Conservation (phyloP, 768 basidiomycete species). For the Chlorophyllum brunneum region DNA sequence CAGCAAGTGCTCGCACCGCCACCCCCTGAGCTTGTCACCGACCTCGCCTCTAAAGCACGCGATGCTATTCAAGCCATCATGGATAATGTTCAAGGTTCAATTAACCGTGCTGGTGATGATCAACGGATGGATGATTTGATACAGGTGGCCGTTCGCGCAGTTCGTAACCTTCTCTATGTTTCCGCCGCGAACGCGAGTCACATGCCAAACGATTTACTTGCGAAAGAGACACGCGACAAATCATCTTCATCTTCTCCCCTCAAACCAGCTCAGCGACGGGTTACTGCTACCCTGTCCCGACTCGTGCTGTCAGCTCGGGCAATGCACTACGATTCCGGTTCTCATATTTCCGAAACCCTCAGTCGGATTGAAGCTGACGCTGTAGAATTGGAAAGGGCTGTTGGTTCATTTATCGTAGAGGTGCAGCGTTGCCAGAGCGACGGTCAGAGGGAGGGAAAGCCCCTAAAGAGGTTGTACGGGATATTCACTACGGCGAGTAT, state of each 20-base stretch:
- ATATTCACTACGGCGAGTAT: constrained; percentile 59
- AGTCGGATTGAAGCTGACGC: constrained; percentile 74
- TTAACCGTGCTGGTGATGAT: constrained; percentile 48
- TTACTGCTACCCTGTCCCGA: constrained; percentile 86
- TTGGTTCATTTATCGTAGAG: constrained; percentile 64
- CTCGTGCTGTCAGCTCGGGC: constrained; percentile 90
- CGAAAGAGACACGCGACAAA: constrained; percentile 44
- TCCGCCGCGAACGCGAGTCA: constrained; percentile 58
- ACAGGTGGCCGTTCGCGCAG: constrained; percentile 58
- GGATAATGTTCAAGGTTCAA: constrained; percentile 49
- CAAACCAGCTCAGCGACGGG: constrained; percentile 79
- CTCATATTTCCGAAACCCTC: constrained; percentile 56
- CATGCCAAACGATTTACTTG: constrained; percentile 52
- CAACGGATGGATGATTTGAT: constrained; percentile 61
- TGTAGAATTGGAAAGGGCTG: constrained; percentile 69
- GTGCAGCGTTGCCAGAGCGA: constrained; percentile 56
- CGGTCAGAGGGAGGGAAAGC: constrained; percentile 24
- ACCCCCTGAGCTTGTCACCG: constrained; percentile 53
- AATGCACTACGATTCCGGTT: constrained; percentile 75
- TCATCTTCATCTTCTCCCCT: constrained; percentile 53
- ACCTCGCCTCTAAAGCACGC: constrained; percentile 56
- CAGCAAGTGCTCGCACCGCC: constrained; percentile 58
- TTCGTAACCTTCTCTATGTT: constrained; percentile 73
- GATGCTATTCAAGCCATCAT: constrained; percentile 61
- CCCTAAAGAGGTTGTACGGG: constrained; percentile 56